phyloP scores from a whole-genome alignment of 352 stramenopile genomes.

The Elongisporangium undulatum region DNA sequence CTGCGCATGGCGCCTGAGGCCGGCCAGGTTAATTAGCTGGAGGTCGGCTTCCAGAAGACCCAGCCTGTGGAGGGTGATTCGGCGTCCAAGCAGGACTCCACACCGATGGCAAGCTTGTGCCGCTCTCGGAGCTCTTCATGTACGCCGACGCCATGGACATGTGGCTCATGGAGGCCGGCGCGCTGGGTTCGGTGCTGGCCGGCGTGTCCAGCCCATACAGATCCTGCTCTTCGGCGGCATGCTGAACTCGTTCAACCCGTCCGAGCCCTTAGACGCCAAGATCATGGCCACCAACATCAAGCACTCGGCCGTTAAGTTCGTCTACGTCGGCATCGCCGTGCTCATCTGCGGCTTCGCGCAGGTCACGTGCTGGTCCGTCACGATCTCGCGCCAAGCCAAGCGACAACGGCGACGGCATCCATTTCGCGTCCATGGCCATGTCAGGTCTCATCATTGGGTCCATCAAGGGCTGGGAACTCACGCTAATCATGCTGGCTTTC shows the following conservation, averaged over 20 bases:
- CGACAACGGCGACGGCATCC: constrained; percentile 46
- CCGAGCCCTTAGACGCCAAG: constrained; percentile 4
- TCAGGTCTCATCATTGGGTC: constrained; percentile 61
- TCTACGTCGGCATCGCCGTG: constrained; percentile 43
- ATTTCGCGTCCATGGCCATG: constrained; percentile 60
- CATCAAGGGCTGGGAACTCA: constrained; percentile 58
- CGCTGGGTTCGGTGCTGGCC: constrained; percentile 28
- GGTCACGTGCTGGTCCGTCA: constrained; percentile 58
- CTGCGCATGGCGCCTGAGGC: neutral
- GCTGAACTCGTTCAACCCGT: constrained; percentile 67
- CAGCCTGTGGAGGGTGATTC: neutral
- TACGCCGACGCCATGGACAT: constrained; percentile 53
- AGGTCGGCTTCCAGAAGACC: constrained; percentile 15
- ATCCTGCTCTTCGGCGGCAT: constrained; percentile 71
- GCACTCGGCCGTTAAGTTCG: constrained; percentile 48
- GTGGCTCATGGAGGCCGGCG: constrained; percentile 50
- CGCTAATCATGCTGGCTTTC: constrained; percentile 58
- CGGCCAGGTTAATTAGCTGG: constrained; percentile 4
- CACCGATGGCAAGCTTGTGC: constrained; percentile 31
- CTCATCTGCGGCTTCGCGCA: constrained; percentile 48
- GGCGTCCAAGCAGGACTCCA: constrained; percentile 13
- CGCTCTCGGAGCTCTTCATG: constrained; percentile 39
- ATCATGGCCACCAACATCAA: constrained; percentile 23
- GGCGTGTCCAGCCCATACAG: constrained; percentile 60
- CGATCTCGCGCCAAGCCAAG: constrained; percentile 56